Evolutionary conservation across 2,329 filamentous ascomycete genomes (phyloP).

Genomic region (Aspergillus sergii): DNA sequence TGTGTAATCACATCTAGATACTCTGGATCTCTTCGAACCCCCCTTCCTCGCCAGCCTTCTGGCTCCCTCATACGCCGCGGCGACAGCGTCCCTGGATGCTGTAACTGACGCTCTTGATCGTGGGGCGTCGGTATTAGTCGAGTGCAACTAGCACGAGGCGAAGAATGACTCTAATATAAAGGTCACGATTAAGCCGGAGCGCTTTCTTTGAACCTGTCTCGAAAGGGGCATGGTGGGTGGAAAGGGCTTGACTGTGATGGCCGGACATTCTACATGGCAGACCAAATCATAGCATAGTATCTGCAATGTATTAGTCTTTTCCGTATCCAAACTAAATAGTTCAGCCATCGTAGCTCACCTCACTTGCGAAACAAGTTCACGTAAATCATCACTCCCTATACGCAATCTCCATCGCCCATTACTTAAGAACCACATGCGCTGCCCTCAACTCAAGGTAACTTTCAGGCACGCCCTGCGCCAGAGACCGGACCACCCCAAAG

Average conservation of each 20-base stretch:
- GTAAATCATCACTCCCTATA: not conserved
- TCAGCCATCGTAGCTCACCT: constrained; percentile 7
- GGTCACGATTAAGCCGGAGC: constrained; percentile 99
- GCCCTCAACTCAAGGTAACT: constrained; percentile 86
- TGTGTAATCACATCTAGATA: not conserved
- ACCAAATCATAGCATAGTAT: constrained; percentile 10
- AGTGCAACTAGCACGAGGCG: constrained; percentile 72
- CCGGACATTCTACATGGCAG: constrained; percentile 62
- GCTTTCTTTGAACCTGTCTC: constrained; percentile 76
- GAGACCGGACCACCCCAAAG: constrained; percentile 76
- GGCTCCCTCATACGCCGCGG: constrained; percentile 47
- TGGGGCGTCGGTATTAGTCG: constrained; percentile 73
- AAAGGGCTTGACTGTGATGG: constrained; percentile 94
- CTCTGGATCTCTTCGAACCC: not conserved
- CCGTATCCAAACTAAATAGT: not conserved
- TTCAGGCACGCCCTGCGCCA: constrained; percentile 83
- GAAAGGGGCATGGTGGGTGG: constrained; percentile 84
- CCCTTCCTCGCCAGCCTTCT: constrained; percentile 1
- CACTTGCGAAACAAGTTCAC: not conserved
- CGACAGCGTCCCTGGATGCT: constrained; percentile 55
- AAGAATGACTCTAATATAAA: constrained; percentile 60
- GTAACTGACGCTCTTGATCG: constrained; percentile 62
- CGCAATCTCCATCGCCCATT: constrained; percentile 10
- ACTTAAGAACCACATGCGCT: constrained; percentile 92
- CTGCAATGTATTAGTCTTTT: constrained; percentile 11